Percentiles rank a stretch among this genome's conserved stretches.
Conservation (phyloP, 371 early-diverging fungal genomes). For the Massospora cicadina region DNA sequence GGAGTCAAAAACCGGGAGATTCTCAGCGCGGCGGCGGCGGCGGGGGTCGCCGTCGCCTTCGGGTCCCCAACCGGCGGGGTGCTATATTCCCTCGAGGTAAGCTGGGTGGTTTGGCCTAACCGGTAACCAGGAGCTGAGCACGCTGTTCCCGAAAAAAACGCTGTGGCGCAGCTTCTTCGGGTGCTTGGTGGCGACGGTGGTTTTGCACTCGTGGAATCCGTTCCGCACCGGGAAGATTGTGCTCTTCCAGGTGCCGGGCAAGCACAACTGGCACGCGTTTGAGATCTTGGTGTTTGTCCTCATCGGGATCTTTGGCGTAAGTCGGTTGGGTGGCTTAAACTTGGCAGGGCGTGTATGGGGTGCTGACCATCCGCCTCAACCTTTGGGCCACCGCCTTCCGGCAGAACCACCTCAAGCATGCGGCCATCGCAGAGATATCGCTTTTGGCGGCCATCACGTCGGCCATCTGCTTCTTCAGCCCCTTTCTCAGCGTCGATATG, state of each 20-base stretch:
- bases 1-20: conserved; percentile 74
- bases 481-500: conserved; percentile 52
- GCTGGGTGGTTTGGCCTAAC: not conserved
- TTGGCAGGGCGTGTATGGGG: conserved; percentile 67
- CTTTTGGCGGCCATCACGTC: conserved; percentile 52
- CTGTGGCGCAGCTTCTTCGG: conserved; percentile 91
- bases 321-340: not conserved
- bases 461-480: conserved; percentile 50
- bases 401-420: conserved; percentile 27
- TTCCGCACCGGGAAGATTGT: conserved; percentile 88
- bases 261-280: conserved; percentile 75
- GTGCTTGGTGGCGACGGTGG: conserved; percentile 77
- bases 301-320: conserved; percentile 23
- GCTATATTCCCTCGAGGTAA: conserved; percentile 72
- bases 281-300: conserved; percentile 25
- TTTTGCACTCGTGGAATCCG: conserved; percentile 71
- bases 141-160: conserved; percentile 82
- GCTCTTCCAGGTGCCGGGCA: conserved; percentile 85
- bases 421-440: conserved; percentile 50
- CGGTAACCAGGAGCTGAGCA: conserved; percentile 53
- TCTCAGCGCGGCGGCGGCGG: conserved; percentile 79
- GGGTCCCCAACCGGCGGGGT: conserved; percentile 96
- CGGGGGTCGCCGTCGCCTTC: conserved; percentile 89
- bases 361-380: conserved; percentile 51
- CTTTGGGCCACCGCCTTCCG: conserved; percentile 41